Conservation (phyloP, 2,329 filamentous ascomycete species). For the Aspergillus sp. region DNA sequence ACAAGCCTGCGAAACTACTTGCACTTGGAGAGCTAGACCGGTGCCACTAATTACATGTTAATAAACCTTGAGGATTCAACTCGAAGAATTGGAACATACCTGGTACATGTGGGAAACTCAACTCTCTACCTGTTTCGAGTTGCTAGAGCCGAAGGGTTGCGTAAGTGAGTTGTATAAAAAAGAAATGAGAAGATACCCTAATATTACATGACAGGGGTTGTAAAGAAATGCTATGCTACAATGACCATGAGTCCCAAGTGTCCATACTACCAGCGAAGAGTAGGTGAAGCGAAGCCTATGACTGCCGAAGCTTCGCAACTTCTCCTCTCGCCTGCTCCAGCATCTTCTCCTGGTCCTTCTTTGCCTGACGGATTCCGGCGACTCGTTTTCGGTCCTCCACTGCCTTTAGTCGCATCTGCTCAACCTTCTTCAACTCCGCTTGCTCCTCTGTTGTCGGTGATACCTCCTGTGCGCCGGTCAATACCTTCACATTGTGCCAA, state of each 20-base stretch:
- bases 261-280: conserved; percentile 3
- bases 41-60: neutral
- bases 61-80: neutral
- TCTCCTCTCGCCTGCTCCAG: conserved; percentile 50
- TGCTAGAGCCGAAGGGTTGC: neutral
- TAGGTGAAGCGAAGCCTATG: conserved; percentile 28
- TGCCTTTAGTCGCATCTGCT: conserved; percentile 39
- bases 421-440: conserved; percentile 41
- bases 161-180: conserved; percentile 1
- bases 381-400: conserved; percentile 46
- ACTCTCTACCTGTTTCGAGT: neutral
- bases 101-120: neutral
- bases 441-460: conserved; percentile 39
- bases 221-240: conserved; percentile 32
- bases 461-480: conserved; percentile 47
- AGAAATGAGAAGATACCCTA: conserved; percentile 14
- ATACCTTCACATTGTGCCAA: conserved; percentile 46
- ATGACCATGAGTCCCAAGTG: conserved; percentile 23
- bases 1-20: neutral
- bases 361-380: conserved; percentile 45
- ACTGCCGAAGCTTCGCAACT: conserved; percentile 45
- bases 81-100: neutral
- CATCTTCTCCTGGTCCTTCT: conserved; percentile 52
- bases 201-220: conserved; percentile 27
- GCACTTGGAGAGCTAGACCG: neutral